Percentiles rank a stretch among this genome's conserved stretches.
Conservation (phyloP, 202 grass and related monocot species). For the Panicum virgatum region DNA sequence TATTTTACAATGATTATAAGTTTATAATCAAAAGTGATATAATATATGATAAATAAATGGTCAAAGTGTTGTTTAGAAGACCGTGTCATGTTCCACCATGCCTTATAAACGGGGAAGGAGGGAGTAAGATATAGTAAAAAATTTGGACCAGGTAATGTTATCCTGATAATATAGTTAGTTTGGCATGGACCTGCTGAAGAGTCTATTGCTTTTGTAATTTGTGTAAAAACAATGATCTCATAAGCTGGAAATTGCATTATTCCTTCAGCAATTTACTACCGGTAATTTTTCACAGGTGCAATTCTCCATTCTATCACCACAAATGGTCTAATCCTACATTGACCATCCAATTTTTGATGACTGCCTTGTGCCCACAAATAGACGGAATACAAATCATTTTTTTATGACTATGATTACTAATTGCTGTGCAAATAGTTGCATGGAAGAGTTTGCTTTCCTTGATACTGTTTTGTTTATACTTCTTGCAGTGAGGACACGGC, state of each 20-base stretch:
- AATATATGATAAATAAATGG: too few relatives aligned
- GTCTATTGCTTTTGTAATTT: not conserved
- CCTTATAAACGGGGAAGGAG: too few relatives aligned
- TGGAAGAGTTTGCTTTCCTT: slow-evolving; percentile 2
- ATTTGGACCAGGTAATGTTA: not conserved
- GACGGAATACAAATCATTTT: not conserved
- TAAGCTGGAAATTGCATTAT: not conserved
- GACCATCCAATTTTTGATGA: not conserved
- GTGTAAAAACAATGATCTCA: not conserved
- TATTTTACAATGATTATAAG: too few relatives aligned
- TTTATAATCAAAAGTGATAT: too few relatives aligned
- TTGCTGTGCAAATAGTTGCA: not conserved
- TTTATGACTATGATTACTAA: not conserved
- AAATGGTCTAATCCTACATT: not conserved
- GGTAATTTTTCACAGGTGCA: not conserved
- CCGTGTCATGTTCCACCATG: too few relatives aligned
- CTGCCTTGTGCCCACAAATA: not conserved
- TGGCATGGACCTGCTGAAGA: slow-evolving; percentile 1
- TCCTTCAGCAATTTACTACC: not conserved
- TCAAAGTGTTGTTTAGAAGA: too few relatives aligned
- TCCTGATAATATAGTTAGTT: not conserved
- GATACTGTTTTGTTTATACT: slow-evolving; percentile 25
- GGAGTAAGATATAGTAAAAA: not conserved
- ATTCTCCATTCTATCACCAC: not conserved
- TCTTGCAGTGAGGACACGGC: slow-evolving; percentile 71